Base-by-base conservation (phyloP, 495 filamentous ascomycete species). In the Tetracladium setigerum region DNA sequence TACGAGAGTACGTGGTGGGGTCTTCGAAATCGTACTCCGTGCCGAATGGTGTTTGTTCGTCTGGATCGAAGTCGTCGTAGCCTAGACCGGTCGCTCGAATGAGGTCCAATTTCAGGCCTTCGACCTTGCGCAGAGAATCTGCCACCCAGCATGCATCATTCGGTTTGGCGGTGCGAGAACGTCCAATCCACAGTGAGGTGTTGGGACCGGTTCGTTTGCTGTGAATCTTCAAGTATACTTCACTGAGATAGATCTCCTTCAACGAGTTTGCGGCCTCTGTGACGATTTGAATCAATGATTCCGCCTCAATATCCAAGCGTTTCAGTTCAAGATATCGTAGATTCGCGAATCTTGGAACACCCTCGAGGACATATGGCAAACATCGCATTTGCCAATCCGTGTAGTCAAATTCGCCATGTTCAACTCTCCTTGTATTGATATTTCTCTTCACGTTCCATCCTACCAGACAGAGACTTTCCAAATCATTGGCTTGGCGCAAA, bases 251-350 rank as follows among this genome's bases (percentile, higher is more conserved):
- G 1, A 61, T 8, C 44, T 61, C 58, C 27, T 55, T 56, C 42
- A 61, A 22, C 0, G 52, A 51, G 14, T 12, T 1, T 11, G 52
- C 30, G 11, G 16, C 38, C 9, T 61, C 44, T 13, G 24, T 30
- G 13, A 61, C 44, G 1, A 61, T 14, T 18, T 41, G 22, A 13
- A 58, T 7, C 1, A 61, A 34, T 2, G 18, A 31, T 18, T 38
- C 8, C 1, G 58, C 50, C 14, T 50, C 31, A 12, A 58, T 52
- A 38, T 58, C 50, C 12, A 61, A 36, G 6, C 53, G 49, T 30
- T 54, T 56, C 5, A 61, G 42, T 38, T 61, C 58, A 9, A 61
- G 31, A 42, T 34, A 58, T 5, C 58, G 58, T 9, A 61, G 46
- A 36, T 22, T 47, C 4, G 10, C 18, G 39, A 45, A 32, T 16